Base-by-base conservation (phyloP, 139 green algal genomes). In the Spirogloea muscicola region DNA sequence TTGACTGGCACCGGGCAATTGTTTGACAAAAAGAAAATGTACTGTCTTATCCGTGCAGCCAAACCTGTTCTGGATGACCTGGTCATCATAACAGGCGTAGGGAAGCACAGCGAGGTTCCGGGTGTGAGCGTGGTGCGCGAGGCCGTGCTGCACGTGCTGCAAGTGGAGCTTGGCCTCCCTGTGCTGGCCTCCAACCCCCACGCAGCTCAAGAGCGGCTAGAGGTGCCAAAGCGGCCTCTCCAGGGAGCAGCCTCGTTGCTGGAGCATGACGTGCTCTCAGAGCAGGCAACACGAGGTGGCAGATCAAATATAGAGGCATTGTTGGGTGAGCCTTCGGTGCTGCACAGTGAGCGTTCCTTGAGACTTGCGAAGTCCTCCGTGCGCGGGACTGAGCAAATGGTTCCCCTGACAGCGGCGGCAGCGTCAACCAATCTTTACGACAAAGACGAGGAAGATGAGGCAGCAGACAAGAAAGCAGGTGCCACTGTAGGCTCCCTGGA, bases 51-150 rank as follows among this genome's bases (percentile, higher is more conserved):
- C 46, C 21, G 21, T 55, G 46, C 46, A 55, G 46, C 21, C 21
- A 55, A 55, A 21, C 21, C 21, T 9, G 40, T 68, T 18, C 21
- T 7, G 9, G 18, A 5, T 3, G 64, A 73, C 41, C 64, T 73
- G 3, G 64, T 73, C 6, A 40, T 73, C 55, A 66, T 68, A 21
- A 73, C 64, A 73, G 64, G 64, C 9, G 38, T 5, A 2, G 64
- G 64, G 21, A 55, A 21, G 9, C 42, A 43, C 49, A 73, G 41
- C 16, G 18, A 55, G 38, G 21, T 16, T 13, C 42, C 13, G 34
- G 64, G 42, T n/a, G 34, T 51, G 9, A 40, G 42, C 7, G 64
- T 68, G 48, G 41, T 68, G 49, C 48, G 49, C 5, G 49, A 73
- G 31, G 64, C 48, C 3, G 64, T 73, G n/a, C 31, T 40, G 0